Conservation (phyloP, 2,329 filamentous ascomycete genomes). For the Alternaria brassicicola region DNA sequence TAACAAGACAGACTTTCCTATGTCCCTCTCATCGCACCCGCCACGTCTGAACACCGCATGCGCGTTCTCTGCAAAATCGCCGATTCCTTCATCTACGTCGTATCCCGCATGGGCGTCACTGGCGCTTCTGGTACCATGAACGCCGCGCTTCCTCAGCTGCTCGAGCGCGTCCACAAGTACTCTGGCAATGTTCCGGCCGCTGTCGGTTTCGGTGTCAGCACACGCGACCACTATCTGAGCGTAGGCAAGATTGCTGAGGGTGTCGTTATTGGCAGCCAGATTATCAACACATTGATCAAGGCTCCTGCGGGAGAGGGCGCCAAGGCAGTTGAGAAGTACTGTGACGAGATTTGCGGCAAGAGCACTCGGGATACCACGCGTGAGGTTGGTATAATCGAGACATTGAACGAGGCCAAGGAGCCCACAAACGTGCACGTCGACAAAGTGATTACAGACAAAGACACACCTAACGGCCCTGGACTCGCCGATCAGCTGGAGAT, state of each 20-base stretch:
- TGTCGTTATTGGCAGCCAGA: conserved; percentile 95
- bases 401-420: conserved; percentile 66
- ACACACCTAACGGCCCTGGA: conserved; percentile 64
- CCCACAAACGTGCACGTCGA: conserved; percentile 70
- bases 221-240: conserved; percentile 87
- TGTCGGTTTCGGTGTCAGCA: conserved; percentile 96
- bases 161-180: conserved; percentile 87
- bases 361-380: conserved; percentile 60
- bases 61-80: conserved; percentile 94
- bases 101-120: conserved; percentile 95
- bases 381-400: conserved; percentile 74
- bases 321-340: conserved; percentile 84
- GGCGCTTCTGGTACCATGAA: conserved; percentile 86
- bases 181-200: conserved; percentile 89
- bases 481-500: conserved; percentile 85
- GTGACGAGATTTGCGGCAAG: conserved; percentile 71
- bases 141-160: conserved; percentile 77
- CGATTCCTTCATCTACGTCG: conserved; percentile 98
- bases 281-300: conserved; percentile 79
- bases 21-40: conserved; percentile 93
- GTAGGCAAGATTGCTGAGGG: conserved; percentile 86
- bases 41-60: conserved; percentile 92
- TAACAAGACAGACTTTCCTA: conserved; percentile 74
- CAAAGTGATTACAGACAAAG: conserved; percentile 66
- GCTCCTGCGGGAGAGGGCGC: conserved; percentile 69